These are phyloP conservation scores for Alternaria sp. DNA, from an alignment of 2,329 filamentous ascomycete species.

Conservation along the genomic window DNA sequence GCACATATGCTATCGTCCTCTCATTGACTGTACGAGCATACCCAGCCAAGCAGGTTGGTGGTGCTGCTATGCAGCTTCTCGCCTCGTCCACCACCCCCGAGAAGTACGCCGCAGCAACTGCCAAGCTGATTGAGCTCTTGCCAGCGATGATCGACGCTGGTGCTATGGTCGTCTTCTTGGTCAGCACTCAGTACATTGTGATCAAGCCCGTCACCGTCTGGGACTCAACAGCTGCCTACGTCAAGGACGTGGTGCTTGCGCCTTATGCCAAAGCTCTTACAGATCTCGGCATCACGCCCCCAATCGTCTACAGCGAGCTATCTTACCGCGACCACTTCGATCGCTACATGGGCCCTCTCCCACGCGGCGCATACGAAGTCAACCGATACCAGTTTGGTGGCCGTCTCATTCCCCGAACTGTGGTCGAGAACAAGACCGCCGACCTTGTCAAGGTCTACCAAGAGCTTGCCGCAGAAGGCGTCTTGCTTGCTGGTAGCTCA, in stretches of 20 bases:
- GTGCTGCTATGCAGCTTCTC: slow-evolving; percentile 28
- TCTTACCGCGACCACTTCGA: slow-evolving; percentile 35
- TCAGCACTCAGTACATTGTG: slow-evolving; percentile 16
- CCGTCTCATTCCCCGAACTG: slow-evolving; percentile 24
- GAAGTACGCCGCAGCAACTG: slow-evolving; percentile 18
- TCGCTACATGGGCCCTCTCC: slow-evolving; percentile 36
- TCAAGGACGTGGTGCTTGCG: slow-evolving; percentile 27
- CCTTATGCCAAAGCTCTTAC: slow-evolving; percentile 30
- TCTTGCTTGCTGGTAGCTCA: slow-evolving; percentile 24
- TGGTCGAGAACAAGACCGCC: slow-evolving; percentile 23
- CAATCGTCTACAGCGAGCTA: slow-evolving; percentile 26
- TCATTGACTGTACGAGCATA: slow-evolving; percentile 40
- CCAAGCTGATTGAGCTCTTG: slow-evolving; percentile 21
- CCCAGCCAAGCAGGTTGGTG: slow-evolving; percentile 24
- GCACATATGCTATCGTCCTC: slow-evolving; percentile 40
- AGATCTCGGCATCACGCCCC: slow-evolving; percentile 23
- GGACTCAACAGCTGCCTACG: slow-evolving; percentile 16
- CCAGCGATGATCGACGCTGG: slow-evolving; percentile 31
- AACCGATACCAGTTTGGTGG: slow-evolving; percentile 30
- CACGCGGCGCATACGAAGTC: slow-evolving; percentile 24
- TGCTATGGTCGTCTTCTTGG: slow-evolving; percentile 25
- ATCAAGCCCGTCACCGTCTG: slow-evolving; percentile 9
- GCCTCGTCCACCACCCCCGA: slow-evolving; percentile 22
- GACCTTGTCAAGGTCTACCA: slow-evolving; percentile 19
- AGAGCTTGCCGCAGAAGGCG: slow-evolving; percentile 19